A percentile compares a stretch with the other conserved stretches of the same genome.
Evolutionary conservation across 2,329 filamentous ascomycete genomes (phyloP).

Genomic region (Aureobasidium sp.): DNA sequence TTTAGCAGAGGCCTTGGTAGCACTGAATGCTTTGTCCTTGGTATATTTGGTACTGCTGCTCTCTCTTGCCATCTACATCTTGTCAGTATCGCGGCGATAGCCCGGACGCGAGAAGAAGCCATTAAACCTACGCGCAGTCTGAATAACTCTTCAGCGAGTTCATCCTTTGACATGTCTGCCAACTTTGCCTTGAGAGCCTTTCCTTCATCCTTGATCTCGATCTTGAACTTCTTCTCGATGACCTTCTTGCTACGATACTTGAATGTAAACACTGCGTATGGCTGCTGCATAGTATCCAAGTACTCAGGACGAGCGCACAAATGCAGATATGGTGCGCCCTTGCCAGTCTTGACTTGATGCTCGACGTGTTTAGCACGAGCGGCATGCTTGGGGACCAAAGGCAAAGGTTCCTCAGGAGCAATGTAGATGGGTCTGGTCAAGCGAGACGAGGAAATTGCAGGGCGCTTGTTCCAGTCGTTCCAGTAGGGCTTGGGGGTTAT

Average conservation of each 20-base stretch:
- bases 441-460: not conserved
- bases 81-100: not conserved
- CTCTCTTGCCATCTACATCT: not conserved
- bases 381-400: conserved; percentile 18
- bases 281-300: conserved; percentile 32
- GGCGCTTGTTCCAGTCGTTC: conserved; percentile 22
- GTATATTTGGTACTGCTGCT: not conserved
- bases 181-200: conserved; percentile 7
- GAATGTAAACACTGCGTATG: conserved; percentile 45
- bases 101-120: too few relatives aligned
- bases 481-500: conserved; percentile 28
- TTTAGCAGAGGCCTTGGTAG: not conserved
- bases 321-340: conserved; percentile 34
- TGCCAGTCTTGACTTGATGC: conserved; percentile 30
- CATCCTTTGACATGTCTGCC: conserved; percentile 5
- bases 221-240: conserved; percentile 31
- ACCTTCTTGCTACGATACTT: conserved; percentile 35
- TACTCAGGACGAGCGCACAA: conserved; percentile 33
- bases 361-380: conserved; percentile 20
- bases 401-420: conserved; percentile 28
- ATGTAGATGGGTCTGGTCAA: conserved; percentile 23
- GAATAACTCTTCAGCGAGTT: conserved; percentile 6
- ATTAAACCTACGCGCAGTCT: not conserved
- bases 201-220: conserved; percentile 21
- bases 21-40: not conserved